Base-by-base conservation (phyloP, 345 rosid species). In the Salix purpurea region DNA sequence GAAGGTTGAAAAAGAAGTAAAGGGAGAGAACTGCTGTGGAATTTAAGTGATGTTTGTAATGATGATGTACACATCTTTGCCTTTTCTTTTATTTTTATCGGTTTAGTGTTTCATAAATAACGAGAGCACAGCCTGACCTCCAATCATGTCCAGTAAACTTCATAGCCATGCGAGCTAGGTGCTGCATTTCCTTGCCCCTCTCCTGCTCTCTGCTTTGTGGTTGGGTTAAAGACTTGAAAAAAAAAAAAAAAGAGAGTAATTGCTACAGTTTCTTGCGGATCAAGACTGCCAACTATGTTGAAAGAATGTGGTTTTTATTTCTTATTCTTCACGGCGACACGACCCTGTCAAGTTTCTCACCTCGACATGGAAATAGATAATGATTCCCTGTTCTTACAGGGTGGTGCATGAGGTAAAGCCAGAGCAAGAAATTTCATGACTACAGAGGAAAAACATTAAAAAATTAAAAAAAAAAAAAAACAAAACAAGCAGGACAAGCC, bases 41-140 rank as follows among this genome's bases (percentile, higher is more conserved):
- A 71, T 81, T 79, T 84, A 73, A 82, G 85, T 82, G 81, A 72
- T 79, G 78, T 76, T 79, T 70, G 89, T 78, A 86, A 88, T 84
- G 83, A 88, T 88, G 77, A 64, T 77, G 69, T 68, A 10, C 56
- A 54, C 79, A 67, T 67, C 37, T 48, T 68, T 67, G 69, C 61
- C 50, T 70, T 75, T 67, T 21, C 24, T 26, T 42, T 56, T 32
- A 60, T 71, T 67, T 13, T 48, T 54, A 40, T 15, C 3, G 26
- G 50, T 9, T 62, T n/a, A 19, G 8, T 23, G 65, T 71, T 71
- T 14, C 16, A n/a, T 58, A 58, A 58, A 58, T 10, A 58, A 58
- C 23, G 64, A 58, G 14, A 58, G 2, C 64, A n/a, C 23, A 58
- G 64, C 14, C 23, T 11, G 12, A 32, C 21, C n/a, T 66, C 1